Evolutionary conservation across 1,284 basidiomycete species (phyloP), one percentile per base, ranked within the genome.

Genomic region (Leccinum pachyderme): DNA sequence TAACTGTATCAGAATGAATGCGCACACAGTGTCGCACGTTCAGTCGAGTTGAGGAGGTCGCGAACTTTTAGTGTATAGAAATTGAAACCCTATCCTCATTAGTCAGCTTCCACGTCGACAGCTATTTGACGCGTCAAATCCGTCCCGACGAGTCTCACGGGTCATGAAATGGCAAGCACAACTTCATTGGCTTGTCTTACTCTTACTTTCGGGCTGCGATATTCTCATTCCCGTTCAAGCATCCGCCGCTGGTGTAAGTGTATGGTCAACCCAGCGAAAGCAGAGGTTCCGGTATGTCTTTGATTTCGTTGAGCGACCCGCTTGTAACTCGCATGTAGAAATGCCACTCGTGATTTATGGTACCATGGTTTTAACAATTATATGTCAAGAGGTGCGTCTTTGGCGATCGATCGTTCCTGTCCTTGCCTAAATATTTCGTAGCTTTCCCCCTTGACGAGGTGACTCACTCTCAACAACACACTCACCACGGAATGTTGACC

Each of bases 391-490:
- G 91, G 90, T 89, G 61, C 25, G 39, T 72, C 32, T 49, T 47
- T 24, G 50, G 13, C 41, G 9, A 22, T 47, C 12, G 18, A 27
- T 52, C 24, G 31, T 49, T 7, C 41, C 22, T 39, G 45, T 28
- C 32, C 24, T 45, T 33, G 28, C 48, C 49, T 60, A 33, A 69
- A 33, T 2, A 27, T 9, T 44, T 45, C 18, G 24, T 54, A 91
- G 90, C 90, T 15, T 92, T 90, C 64, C 90, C 90, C n/a, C 70
- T 88, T 63, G 89, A 92, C 61, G 89, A 91, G 80, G 87, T 90
- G 64, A 57, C 63, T 56, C 55, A 44, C 43, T 60, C 50, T 52
- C 63, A 44, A 45, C 45, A 18, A 37, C 35, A 37, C 39, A 25
- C 39, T 49, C 35, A 46, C 52, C 22, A 50, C 28, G 29, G 13